Base-by-base conservation (phyloP, 73 alveolate genomes). In the Paramecium octaurelia region DNA sequence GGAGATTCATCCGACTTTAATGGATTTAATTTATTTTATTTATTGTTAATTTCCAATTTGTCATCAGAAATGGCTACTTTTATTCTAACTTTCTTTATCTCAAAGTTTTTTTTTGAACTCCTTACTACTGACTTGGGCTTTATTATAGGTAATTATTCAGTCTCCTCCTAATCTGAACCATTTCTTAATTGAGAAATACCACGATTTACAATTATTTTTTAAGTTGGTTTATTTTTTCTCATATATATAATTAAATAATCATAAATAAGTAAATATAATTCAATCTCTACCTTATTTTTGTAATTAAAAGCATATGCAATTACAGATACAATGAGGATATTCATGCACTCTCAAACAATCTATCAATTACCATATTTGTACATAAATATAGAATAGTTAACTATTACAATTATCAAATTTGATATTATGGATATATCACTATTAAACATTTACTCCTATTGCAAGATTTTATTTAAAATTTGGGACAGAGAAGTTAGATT, bases 191-290 rank as follows among this genome's bases (percentile, higher is more conserved):
- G 21, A 64, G 84, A 64, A 27, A 64, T 64, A 14, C 84, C 84
- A 31, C 84, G 84, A 64, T 64, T 64, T 27, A 64, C 46, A 64
- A 64, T 64, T 64, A 64, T 64, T 64, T 64, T 64, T 64, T 64
- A 64, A 64, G 84, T 64, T 64, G 42, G 24, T 34, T 64, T 59
- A 29, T 59, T 64, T 64, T 27, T 64, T 34, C 84, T 64, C 84
- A 64, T 64, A 31, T 31, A 64, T 24, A 64, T 31, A 23, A 64
- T 31, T 64, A 64, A 59, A 64, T 64, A 64, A 27, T 64, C 84
- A 54, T 54, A 54, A 54, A 54, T 54, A 12, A 59, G 77, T 27
- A 64, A 2, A 1, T 2, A 64, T 40, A 64, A 64, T 64, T 27
- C 27, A 46, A 11, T 64, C 84, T 64, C 27, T 34, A 31, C 27